A percentile compares a stretch with the other conserved stretches of the same genome.
Conservation (phyloP, 768 basidiomycete species). For the Russula dissimulans region DNA sequence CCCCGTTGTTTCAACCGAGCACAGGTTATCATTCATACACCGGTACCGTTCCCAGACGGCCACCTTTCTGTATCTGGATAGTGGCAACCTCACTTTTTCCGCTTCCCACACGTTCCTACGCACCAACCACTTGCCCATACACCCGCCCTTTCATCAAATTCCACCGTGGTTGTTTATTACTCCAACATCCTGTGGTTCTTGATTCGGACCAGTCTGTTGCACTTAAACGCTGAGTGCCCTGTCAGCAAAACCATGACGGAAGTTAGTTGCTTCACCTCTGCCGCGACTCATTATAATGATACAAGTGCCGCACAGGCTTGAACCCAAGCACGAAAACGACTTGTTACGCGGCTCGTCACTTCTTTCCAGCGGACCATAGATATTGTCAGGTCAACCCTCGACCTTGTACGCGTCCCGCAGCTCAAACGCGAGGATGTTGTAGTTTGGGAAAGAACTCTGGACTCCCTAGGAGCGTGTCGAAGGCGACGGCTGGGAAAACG, state of each 20-base stretch:
- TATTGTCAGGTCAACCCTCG: not conserved
- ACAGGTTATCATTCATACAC: too few species aligned
- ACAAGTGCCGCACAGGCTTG: not conserved
- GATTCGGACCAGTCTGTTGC: not conserved
- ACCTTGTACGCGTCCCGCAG: slow-evolving; percentile 32
- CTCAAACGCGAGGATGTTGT: slow-evolving; percentile 35
- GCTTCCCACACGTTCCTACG: too few species aligned
- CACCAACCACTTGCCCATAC: too few species aligned
- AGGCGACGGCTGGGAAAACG: slow-evolving; percentile 9
- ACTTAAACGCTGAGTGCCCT: not conserved
- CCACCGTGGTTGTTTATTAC: too few species aligned
- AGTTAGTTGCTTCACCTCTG: not conserved
- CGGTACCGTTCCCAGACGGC: too few species aligned
- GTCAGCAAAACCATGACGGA: not conserved
- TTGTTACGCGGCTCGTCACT: not conserved
- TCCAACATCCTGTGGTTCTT: too few species aligned
- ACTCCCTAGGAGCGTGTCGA: slow-evolving; percentile 27
- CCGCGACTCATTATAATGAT: not conserved
- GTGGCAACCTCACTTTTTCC: too few species aligned
- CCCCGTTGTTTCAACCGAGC: too few species aligned
- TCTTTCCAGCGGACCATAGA: slow-evolving; percentile 3
- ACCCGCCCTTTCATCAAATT: too few species aligned
- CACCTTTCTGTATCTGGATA: too few species aligned
- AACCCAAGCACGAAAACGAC: not conserved
- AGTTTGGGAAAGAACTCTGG: slow-evolving; percentile 32